A percentile compares a stretch with the other conserved stretches of the same genome.
These are phyloP conservation scores for Spinacia oleracea DNA, from an alignment of 179 eudicot species.

Conservation along the genomic window DNA sequence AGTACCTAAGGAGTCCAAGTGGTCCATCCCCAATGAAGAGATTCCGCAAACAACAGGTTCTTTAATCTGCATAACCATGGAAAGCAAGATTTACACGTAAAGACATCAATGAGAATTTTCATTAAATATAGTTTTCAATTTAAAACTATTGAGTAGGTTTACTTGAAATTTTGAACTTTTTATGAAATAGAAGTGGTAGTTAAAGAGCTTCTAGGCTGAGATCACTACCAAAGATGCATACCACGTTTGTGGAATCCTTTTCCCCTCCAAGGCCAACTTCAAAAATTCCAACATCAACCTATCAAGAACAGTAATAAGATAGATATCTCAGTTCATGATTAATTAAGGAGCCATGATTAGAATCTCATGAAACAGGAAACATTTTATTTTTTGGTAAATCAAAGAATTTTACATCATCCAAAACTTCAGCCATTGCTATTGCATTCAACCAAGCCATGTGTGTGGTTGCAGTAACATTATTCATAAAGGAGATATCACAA, in stretches of 20 bases:
- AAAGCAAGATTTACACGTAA: slow-evolving; percentile 1
- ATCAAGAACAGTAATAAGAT: slow-evolving; percentile 21
- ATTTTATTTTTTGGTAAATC: too few species aligned
- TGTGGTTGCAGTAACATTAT: background rate
- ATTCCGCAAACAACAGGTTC: slow-evolving; percentile 83
- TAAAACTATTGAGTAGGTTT: background rate
- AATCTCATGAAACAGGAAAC: background rate
- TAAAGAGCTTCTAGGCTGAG: background rate
- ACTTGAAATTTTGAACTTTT: background rate
- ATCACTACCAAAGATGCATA: slow-evolving; percentile 29
- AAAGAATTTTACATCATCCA: too few species aligned
- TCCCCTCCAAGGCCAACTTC: slow-evolving; percentile 91
- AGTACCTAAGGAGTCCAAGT: slow-evolving; percentile 73
- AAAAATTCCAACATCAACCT: slow-evolving; percentile 90
- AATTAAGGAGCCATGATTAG: background rate
- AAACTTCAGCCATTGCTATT: too few species aligned
- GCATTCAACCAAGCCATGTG: background rate
- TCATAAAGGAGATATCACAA: background rate
- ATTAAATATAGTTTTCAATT: background rate
- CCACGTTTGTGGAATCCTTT: slow-evolving; percentile 88
- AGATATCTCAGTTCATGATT: background rate
- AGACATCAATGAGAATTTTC: background rate
- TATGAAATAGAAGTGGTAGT: background rate
- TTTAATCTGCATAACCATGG: slow-evolving; percentile 55
- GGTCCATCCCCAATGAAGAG: slow-evolving; percentile 86